Base-by-base conservation (phyloP, 2,329 filamentous ascomycete genomes). In the Penicillium brevicompactum region DNA sequence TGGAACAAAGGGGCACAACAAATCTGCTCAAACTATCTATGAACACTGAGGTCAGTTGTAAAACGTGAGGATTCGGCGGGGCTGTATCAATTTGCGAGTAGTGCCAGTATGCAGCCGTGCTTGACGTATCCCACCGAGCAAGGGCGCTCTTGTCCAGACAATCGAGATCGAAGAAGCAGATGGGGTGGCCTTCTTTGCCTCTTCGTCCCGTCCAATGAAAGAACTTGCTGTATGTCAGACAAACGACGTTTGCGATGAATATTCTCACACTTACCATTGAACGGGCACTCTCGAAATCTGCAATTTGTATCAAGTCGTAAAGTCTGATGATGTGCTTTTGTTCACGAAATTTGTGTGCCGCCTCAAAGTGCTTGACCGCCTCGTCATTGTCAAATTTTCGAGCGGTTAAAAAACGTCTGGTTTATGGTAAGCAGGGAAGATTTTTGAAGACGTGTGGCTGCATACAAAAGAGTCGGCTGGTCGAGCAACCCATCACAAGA, bases 191-290 rank as follows among this genome's bases (percentile, higher is more conserved):
- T 16, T 44, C 38, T 9, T 59, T 64, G 46, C 64, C 58, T 46
- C 66, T 51, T 3, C 64, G 59, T 6, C 67, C 65, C 6, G 60
- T 68, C 67, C 67, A 70, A 38, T 64, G 61, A 0, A 67, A 66
- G 44, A 67, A 67, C 67, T 69, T 3, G 9, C 34, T 32, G 34
- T 40, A 27, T 6, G 24, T 27, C 24, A 27, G 24, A 27, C 8
- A 27, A 27, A 8, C 24, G 5, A 27, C 24, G 8, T 8, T 8
- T 27, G 3, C 24, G 24, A 5, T 27, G 5, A 5, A 38, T n/a
- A 9, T 8, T 6, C 10, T n/a, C 7, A 22, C 16, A 46, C 55
- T 55, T 31, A 68, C 66, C 22, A 65, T 41, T 31, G 44, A 49
- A 14, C 59, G 57, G 5, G 62, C 58, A 16, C 57, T 51, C 38